These are phyloP conservation scores for Alternaria ethzedia DNA, from an alignment of 2,329 filamentous ascomycete species.

Conservation along the genomic window DNA sequence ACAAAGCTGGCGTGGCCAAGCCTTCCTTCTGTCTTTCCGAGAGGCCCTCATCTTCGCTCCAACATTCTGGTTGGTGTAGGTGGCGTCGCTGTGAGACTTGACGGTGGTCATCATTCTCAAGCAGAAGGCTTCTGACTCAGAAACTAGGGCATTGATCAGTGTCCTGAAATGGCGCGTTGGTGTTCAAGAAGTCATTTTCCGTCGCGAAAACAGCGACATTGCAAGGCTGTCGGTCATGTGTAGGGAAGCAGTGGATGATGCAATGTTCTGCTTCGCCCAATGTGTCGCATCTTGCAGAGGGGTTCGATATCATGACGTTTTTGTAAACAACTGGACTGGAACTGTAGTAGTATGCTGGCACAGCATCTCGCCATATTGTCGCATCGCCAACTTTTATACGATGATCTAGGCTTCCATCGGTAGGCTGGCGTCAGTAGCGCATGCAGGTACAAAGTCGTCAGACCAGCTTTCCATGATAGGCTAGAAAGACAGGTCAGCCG, in stretches of 20 bases:
- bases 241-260: neutral
- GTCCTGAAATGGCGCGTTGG: neutral
- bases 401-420: neutral
- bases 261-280: neutral
- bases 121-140: neutral
- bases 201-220: neutral
- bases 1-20: neutral
- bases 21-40: neutral
- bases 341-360: neutral
- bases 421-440: neutral
- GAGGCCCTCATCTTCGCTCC: neutral
- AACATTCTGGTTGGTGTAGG: neutral
- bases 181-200: neutral
- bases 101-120: neutral
- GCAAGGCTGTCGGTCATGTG: neutral
- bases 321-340: neutral
- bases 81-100: slow-evolving; percentile 11
- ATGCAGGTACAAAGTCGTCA: slow-evolving; percentile 10
- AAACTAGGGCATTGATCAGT: neutral
- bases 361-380: neutral
- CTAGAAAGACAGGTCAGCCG: neutral
- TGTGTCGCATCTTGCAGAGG: neutral
- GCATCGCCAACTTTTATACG: neutral
- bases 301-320: neutral
- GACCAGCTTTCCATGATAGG: neutral